Evolutionary conservation across 257 asterid genomes (phyloP).

Genomic region (Solanum neorickii): DNA sequence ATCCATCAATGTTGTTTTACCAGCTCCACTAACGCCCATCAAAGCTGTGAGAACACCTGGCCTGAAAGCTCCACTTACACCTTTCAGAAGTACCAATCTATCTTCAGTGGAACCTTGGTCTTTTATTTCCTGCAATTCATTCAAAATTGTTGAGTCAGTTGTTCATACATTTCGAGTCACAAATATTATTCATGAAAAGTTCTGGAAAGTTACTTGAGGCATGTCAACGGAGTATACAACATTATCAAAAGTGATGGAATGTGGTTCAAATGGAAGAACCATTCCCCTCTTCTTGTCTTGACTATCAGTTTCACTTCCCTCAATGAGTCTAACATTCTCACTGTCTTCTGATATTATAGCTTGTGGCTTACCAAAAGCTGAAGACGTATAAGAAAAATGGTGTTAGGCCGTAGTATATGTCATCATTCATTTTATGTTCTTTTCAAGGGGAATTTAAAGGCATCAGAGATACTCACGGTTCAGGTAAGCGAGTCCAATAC

Average conservation of each 20-base stretch:
- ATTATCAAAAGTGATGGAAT: constrained; percentile 66
- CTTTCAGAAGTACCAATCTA: constrained; percentile 38
- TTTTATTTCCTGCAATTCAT: constrained; percentile 52
- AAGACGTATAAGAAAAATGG: not conserved
- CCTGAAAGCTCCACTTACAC: constrained; percentile 58
- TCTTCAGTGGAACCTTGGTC: constrained; percentile 34
- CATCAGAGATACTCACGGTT: constrained; percentile 33
- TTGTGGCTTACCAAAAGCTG: constrained; percentile 49
- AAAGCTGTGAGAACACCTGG: constrained; percentile 59
- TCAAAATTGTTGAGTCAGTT: not conserved
- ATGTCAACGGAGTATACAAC: constrained; percentile 74
- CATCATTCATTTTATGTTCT: not conserved
- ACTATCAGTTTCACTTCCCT: constrained; percentile 20
- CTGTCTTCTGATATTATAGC: constrained; percentile 22
- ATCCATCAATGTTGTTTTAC: constrained; percentile 69
- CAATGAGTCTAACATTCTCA: not conserved
- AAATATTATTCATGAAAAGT: no score
- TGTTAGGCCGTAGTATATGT: not conserved
- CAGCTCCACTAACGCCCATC: constrained; percentile 78
- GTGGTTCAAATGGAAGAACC: constrained; percentile 94
- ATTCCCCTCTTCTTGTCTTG: constrained; percentile 38
- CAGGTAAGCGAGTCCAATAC: constrained; percentile 23
- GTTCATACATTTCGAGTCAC: not conserved
- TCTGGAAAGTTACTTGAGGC: constrained; percentile 47
- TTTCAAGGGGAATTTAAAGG: not conserved